A percentile compares a stretch with the other conserved stretches of the same genome.
Evolutionary conservation across 176 grass and related monocot species (phyloP).

Genomic region (Olyra latifolia): DNA sequence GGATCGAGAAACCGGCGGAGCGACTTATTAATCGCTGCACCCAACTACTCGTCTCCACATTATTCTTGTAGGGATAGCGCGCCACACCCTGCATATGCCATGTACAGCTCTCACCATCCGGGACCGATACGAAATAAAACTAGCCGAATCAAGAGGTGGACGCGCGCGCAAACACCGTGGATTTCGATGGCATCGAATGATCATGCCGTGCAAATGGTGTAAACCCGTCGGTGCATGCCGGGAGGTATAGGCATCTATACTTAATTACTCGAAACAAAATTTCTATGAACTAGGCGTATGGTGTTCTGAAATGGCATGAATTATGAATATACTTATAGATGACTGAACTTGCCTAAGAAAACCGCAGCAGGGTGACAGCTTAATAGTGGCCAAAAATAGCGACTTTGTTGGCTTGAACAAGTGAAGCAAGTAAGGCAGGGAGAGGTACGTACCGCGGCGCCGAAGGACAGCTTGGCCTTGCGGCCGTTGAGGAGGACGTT

Average conservation of each 20-base stretch:
- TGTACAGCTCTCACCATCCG: not conserved
- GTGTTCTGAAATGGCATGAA: constrained; percentile 14
- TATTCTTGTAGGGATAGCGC: not conserved
- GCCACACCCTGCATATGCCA: too few relatives aligned
- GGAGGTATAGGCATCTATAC: too few relatives aligned
- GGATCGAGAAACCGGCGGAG: constrained; percentile 6
- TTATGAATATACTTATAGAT: not conserved
- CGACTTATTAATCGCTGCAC: constrained; percentile 26
- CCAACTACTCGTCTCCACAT: constrained; percentile 5
- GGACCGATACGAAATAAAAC: constrained; percentile 11
- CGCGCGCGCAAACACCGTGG: not conserved
- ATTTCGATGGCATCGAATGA: not conserved
- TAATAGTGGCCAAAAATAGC: constrained; percentile 5
- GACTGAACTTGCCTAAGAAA: constrained; percentile 4
- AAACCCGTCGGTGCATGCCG: not conserved
- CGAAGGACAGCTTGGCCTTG: constrained; percentile 95
- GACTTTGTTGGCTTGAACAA: not conserved
- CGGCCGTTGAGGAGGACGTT: constrained; percentile 86
- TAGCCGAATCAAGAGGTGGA: constrained; percentile 5
- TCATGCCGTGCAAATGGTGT: not conserved
- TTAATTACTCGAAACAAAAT: constrained; percentile 1
- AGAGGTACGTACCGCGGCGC: constrained; percentile 65
- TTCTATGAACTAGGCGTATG: not conserved
- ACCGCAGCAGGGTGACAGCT: not conserved
- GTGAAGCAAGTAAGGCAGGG: not conserved